A percentile compares a stretch with the other conserved stretches of the same genome.
Conservation (phyloP, 345 rosid genomes). For the Murraya koenigii region DNA sequence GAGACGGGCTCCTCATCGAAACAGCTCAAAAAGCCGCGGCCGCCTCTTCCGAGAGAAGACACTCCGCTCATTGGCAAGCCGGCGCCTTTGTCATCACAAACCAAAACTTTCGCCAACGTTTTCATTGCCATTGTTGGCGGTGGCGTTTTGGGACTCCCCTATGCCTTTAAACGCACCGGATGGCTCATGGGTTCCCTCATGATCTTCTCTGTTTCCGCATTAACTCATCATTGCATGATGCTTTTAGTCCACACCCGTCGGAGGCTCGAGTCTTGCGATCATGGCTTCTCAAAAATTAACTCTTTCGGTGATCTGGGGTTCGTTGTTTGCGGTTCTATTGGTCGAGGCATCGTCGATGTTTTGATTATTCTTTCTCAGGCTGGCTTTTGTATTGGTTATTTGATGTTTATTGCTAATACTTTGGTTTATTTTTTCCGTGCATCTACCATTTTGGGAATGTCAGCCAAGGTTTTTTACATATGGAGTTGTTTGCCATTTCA, state of each 20-base stretch:
- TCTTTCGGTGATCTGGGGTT: slow-evolving; percentile 90
- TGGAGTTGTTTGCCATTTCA: slow-evolving; percentile 88
- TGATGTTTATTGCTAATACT: slow-evolving; percentile 70
- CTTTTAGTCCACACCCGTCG: slow-evolving; percentile 74
- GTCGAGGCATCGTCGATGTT: slow-evolving; percentile 62
- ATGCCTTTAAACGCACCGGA: slow-evolving; percentile 83
- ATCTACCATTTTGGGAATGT: slow-evolving; percentile 35
- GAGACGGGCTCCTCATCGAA: slow-evolving; percentile 46
- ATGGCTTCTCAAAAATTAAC: slow-evolving; percentile 40
- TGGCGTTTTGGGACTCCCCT: slow-evolving; percentile 88
- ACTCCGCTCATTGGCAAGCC: slow-evolving; percentile 60
- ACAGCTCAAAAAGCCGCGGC: slow-evolving; percentile 15
- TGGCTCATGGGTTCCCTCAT: slow-evolving; percentile 75
- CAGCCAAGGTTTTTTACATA: slow-evolving; percentile 56
- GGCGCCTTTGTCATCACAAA: slow-evolving; percentile 49
- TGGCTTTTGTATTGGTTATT: slow-evolving; percentile 84
- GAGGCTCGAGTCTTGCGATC: slow-evolving; percentile 47
- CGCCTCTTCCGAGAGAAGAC: slow-evolving; percentile 41
- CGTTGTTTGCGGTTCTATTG: slow-evolving; percentile 65
- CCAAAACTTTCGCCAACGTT: slow-evolving; percentile 85
- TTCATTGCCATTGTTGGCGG: slow-evolving; percentile 88
- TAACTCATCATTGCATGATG: slow-evolving; percentile 76
- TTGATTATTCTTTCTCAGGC: slow-evolving; percentile 68
- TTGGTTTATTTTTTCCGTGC: slow-evolving; percentile 42
- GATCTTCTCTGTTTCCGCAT: slow-evolving; percentile 52